Evolutionary conservation across 768 basidiomycete genomes (phyloP), one percentile per base, ranked within the genome.

Genomic region (Termitomyces bulborhizus): DNA sequence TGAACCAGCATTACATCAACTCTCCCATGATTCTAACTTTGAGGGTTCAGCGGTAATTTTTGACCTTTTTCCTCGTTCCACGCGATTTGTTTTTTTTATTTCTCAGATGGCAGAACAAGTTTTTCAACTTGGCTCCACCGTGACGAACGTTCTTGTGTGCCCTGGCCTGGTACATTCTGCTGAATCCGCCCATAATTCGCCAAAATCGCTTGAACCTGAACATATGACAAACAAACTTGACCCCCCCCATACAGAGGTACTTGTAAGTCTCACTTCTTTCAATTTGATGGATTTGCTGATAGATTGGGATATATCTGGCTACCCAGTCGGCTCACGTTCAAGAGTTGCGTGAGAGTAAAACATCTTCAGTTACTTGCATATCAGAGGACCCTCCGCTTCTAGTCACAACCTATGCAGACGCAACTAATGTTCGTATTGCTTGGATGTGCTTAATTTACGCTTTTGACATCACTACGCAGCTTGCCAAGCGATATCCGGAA

Each of bases 401-500:
- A 18, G 37, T 50, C 5, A 29, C 37, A 26, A 29, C 49, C n/a
- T 50, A 40, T 40, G 37, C 37, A 29, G 37, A 40, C 27, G 37
- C 49, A 39, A 40, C 37, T 37, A 50, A 50, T 50, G 37, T 50
- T 18, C 11, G 49, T 50, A n/a, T 50, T 6, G 26, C 27, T 18
- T 18, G 6, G 3, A 29, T 39, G 13, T 39, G 11, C 27, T 39
- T 27, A 27, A 16, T 50, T 50, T 26, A 37, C 24, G 11, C 2
- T 50, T 27, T 39, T 50, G 11, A 39, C 6, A 37, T 37, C 9
- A 26, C 36, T 5, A 16, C 16, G 9, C 26, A 75, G 74, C 63
- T 74, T 27, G 72, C 74, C 6, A 54, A 55, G 31, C 60, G 60
- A 48, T 68, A 66, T 57, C 73, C 73, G 5, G 69, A 72, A 53